Percentiles rank a stretch among this genome's conserved stretches.
Evolutionary conservation across 441 rosid genomes (phyloP).

Genomic region (Populus hybrid): DNA sequence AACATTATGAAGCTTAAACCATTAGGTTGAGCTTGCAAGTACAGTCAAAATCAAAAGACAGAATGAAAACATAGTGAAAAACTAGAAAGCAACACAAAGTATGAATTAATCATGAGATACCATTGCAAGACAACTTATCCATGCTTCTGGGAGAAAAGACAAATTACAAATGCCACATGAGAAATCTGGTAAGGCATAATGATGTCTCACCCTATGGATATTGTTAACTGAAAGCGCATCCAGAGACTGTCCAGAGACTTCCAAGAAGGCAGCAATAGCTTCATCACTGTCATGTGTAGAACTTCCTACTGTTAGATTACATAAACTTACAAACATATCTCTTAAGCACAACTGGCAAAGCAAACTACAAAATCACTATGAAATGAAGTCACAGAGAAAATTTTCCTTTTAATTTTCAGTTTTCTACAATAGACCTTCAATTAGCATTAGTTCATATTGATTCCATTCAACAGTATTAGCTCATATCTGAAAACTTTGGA

Average conservation of each 20-base stretch:
- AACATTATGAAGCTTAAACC: neutral
- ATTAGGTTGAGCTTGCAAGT: neutral
- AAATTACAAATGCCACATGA: neutral
- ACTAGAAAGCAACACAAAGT: neutral
- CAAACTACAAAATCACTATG: neutral
- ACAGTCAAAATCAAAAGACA: neutral
- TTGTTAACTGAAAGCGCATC: conserved; percentile 37
- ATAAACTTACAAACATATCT: neutral
- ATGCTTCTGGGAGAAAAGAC: neutral
- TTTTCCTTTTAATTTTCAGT: neutral
- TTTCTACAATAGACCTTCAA: neutral
- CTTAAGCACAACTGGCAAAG: neutral
- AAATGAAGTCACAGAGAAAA: neutral
- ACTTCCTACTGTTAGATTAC: neutral
- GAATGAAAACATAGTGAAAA: neutral
- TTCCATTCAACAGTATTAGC: neutral
- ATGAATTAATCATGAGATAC: neutral
- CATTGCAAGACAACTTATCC: neutral
- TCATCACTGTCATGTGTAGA: conserved; percentile 38
- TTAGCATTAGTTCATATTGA: neutral
- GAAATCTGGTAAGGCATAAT: neutral
- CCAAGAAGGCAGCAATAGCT: conserved; percentile 52
- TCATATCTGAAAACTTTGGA: neutral
- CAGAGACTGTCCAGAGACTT: conserved; percentile 39
- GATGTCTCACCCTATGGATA: conserved; percentile 33